A percentile compares a stretch with the other conserved stretches of the same genome.
Conservation (phyloP, 768 basidiomycete genomes). For the Suillus variegatus region DNA sequence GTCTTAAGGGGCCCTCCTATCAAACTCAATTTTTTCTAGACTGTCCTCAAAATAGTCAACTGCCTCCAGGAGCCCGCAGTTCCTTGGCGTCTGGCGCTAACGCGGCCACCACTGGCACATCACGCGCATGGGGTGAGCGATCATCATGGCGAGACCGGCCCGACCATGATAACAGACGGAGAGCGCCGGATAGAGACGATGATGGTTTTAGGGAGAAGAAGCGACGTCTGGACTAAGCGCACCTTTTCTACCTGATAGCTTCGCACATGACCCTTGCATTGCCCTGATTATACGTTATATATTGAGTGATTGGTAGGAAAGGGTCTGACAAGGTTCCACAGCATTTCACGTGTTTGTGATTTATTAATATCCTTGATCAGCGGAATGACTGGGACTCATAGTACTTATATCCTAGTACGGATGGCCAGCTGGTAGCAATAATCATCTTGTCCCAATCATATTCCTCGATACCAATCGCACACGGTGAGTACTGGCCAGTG, state of each 20-base stretch:
- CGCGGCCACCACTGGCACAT: slow-evolving; percentile 27
- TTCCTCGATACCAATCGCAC: slow-evolving; percentile 3
- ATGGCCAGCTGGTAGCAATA: not conserved
- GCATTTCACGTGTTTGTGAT: not conserved
- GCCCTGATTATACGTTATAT: not conserved
- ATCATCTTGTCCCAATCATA: not conserved
- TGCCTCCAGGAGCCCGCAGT: slow-evolving; percentile 30
- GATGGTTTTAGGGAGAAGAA: slow-evolving; percentile 51
- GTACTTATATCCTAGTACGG: not conserved
- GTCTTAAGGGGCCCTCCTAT: slow-evolving; percentile 5
- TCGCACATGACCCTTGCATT: not conserved
- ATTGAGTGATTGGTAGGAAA: slow-evolving; percentile 7
- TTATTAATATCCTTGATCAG: slow-evolving; percentile 1
- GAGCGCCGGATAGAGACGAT: slow-evolving; percentile 30
- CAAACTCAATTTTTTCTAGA: slow-evolving; percentile 32
- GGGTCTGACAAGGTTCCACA: not conserved
- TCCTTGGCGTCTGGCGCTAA: slow-evolving; percentile 35
- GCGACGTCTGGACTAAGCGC: slow-evolving; percentile 52
- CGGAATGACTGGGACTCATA: not conserved
- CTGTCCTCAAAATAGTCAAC: slow-evolving; percentile 51
- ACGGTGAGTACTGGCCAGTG: slow-evolving; percentile 20
- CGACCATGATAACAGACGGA: slow-evolving; percentile 16
- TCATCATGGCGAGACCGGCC: slow-evolving; percentile 40
- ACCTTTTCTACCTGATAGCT: not conserved
- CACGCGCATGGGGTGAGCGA: slow-evolving; percentile 35